A percentile compares a stretch with the other conserved stretches of the same genome.
Evolutionary conservation across 208 protist species (phyloP).

Genomic region (Wallacemonas sp.): DNA sequence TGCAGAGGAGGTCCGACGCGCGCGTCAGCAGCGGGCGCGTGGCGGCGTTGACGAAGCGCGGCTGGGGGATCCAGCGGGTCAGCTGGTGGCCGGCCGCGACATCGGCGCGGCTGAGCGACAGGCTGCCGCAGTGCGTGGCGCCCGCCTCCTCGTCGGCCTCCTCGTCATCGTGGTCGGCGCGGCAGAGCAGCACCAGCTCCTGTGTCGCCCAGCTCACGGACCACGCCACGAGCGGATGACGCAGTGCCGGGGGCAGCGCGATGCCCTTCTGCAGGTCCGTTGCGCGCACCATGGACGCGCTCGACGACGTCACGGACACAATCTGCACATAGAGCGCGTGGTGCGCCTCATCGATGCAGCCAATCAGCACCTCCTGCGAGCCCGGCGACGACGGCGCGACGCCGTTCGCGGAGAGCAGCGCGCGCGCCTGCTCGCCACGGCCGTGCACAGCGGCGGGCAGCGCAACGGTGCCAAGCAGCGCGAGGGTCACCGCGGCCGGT

Average conservation of each 20-base stretch:
- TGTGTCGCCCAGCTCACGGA: slow-evolving; percentile 34
- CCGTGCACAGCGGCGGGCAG: not conserved
- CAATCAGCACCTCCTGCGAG: slow-evolving; percentile 11
- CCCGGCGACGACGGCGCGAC: not conserved
- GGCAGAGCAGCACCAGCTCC: slow-evolving; percentile 36
- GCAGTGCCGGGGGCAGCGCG: slow-evolving; percentile 19
- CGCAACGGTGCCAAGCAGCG: not conserved
- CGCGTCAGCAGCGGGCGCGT: slow-evolving; percentile 8
- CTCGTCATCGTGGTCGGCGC: not conserved
- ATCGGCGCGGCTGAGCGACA: slow-evolving; percentile 11
- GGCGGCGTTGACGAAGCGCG: slow-evolving; percentile 24
- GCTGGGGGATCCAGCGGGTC: slow-evolving; percentile 14
- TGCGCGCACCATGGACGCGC: slow-evolving; percentile 18
- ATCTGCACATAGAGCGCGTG: slow-evolving; percentile 15
- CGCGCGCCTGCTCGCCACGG: not conserved
- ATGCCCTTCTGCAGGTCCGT: slow-evolving; percentile 23
- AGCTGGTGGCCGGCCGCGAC: slow-evolving; percentile 4
- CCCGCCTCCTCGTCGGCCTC: not conserved
- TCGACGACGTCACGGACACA: not conserved
- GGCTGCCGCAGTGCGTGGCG: slow-evolving; percentile 13
- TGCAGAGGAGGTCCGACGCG: slow-evolving; percentile 27
- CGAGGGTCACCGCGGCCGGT: slow-evolving; percentile 1
- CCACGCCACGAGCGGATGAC: slow-evolving; percentile 21
- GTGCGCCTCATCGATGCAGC: slow-evolving; percentile 1
- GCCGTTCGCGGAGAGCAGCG: not conserved